phyloP scores from a whole-genome alignment of 106 monocot species.

The Posidonia australis region DNA sequence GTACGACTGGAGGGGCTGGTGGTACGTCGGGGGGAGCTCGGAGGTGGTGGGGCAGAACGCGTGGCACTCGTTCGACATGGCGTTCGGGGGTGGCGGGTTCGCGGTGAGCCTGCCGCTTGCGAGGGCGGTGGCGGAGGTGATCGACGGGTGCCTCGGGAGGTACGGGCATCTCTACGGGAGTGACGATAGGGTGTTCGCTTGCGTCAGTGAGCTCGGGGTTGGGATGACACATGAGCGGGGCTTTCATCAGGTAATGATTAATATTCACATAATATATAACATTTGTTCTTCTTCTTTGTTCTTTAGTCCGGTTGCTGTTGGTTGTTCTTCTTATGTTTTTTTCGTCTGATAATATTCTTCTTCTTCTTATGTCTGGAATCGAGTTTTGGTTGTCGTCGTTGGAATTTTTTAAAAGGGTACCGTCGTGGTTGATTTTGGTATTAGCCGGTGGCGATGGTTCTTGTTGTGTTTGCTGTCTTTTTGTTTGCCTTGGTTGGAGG shows the following conservation, averaged over 20 bases:
- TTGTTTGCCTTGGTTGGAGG: no score
- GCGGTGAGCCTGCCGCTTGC: constrained; percentile 77
- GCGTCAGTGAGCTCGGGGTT: constrained; percentile 75
- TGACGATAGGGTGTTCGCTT: constrained; percentile 66
- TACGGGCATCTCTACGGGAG: constrained; percentile 73
- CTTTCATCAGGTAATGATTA: constrained; percentile 90
- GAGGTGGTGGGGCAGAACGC: constrained; percentile 60
- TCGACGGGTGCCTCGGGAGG: constrained; percentile 72
- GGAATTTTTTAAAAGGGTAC: no score
- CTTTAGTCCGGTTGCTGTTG: no score
- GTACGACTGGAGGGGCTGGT: constrained; percentile 49
- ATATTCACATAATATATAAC: no score
- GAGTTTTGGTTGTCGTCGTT: no score
- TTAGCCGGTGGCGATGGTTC: no score
- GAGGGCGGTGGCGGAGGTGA: constrained; percentile 40
- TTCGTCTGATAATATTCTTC: no score
- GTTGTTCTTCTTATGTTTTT: no score
- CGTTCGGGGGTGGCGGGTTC: constrained; percentile 77
- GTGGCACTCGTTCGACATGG: constrained; percentile 60
- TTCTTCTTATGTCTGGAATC: no score
- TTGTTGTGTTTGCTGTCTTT: no score
- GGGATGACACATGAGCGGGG: constrained; percentile 59
- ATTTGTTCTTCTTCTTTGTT: no score
- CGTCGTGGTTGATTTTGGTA: no score
- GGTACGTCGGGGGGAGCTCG: constrained; percentile 63